Percentiles rank a stretch among this genome's conserved stretches.
phyloP scores from a whole-genome alignment of 768 basidiomycete species.

The Trametes elegans region DNA sequence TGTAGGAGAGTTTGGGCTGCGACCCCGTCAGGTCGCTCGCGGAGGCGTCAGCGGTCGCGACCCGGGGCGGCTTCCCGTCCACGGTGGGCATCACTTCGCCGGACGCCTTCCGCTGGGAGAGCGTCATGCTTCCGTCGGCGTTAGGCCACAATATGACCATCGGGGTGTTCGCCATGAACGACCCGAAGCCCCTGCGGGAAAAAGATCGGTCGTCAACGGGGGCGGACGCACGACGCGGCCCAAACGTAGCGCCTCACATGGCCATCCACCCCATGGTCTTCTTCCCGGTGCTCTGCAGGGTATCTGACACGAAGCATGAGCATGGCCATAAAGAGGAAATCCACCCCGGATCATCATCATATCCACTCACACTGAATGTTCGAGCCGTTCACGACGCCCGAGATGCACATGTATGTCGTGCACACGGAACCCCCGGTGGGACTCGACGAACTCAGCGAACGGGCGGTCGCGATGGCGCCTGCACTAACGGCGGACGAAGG shows the following conservation, averaged over 20 bases:
- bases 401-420: constrained; percentile 20
- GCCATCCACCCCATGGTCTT: constrained; percentile 56
- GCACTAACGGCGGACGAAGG: constrained; percentile 12
- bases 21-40: constrained; percentile 37
- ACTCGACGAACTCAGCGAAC: constrained; percentile 7
- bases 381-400: constrained; percentile 24
- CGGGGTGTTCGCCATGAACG: constrained; percentile 49
- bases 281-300: constrained; percentile 43
- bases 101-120: constrained; percentile 62
- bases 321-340: no score
- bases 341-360: background rate
- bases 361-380: constrained; percentile 21
- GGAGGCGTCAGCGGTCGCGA: constrained; percentile 40
- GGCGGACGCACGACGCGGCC: background rate
- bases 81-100: constrained; percentile 56
- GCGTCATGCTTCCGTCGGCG: constrained; percentile 54
- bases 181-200: constrained; percentile 57
- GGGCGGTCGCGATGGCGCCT: background rate
- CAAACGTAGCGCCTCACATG: constrained; percentile 38
- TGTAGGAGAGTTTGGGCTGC: constrained; percentile 47
- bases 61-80: constrained; percentile 48
- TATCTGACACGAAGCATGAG: constrained; percentile 34
- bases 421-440: constrained; percentile 21
- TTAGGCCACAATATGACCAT: constrained; percentile 81
- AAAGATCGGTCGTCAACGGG: background rate